A percentile compares a stretch with the other conserved stretches of the same genome.
Conservation (phyloP, 1,139 yeast species). For the Geotrichum cucujoidarum region DNA sequence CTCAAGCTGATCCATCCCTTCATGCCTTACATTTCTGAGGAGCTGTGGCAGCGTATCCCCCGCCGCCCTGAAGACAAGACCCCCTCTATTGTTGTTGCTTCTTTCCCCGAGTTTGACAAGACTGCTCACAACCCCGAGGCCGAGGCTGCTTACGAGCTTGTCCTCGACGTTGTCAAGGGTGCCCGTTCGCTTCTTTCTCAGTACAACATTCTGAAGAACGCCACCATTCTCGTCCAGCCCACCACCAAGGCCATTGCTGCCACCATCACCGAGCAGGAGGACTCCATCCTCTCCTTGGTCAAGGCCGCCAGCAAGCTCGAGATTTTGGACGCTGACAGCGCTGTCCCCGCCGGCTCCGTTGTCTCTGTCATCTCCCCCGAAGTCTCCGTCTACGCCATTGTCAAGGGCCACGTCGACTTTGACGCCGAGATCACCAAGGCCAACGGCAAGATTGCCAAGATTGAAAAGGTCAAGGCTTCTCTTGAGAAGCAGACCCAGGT, state of each 20-base stretch:
- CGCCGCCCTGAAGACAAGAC: constrained; percentile 69
- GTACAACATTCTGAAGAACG: constrained; percentile 81
- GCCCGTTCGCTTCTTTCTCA: constrained; percentile 90
- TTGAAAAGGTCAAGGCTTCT: constrained; percentile 44
- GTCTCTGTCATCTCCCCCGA: constrained; percentile 74
- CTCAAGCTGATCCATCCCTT: constrained; percentile 91
- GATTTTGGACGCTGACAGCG: constrained; percentile 47
- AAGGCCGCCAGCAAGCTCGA: constrained; percentile 78
- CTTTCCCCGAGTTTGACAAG: constrained; percentile 63
- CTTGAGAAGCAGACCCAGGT: constrained; percentile 61
- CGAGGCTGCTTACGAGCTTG: constrained; percentile 70
- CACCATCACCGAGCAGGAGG: constrained; percentile 65
- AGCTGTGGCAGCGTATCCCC: constrained; percentile 98
- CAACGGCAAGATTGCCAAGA: constrained; percentile 61
- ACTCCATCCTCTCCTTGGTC: constrained; percentile 81
- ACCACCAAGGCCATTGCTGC: constrained; percentile 44
- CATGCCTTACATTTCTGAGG: constrained; percentile 96
- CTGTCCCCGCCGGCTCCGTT: constrained; percentile 86
- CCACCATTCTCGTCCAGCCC: constrained; percentile 77
- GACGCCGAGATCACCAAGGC: constrained; percentile 88
- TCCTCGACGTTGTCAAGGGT: constrained; percentile 81
- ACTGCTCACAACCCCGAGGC: constrained; percentile 62
- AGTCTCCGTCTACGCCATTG: constrained; percentile 82
- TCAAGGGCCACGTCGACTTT: constrained; percentile 89
- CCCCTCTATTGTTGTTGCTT: constrained; percentile 70